These are phyloP conservation scores for Penicillium olsonii DNA, from an alignment of 2,329 filamentous ascomycete genomes.

Conservation along the genomic window DNA sequence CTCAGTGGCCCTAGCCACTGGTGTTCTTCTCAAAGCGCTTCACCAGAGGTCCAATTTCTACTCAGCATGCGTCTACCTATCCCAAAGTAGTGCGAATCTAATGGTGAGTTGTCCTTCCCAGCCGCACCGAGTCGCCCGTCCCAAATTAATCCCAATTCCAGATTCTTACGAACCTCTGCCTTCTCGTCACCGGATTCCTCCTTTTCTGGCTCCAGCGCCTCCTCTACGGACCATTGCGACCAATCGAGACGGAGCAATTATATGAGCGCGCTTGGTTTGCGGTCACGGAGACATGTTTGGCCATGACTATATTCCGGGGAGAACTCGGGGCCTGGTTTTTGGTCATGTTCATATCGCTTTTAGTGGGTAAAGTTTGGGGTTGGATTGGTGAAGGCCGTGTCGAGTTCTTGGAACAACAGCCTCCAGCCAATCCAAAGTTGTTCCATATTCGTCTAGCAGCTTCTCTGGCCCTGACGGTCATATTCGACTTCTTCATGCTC, in stretches of 20 bases:
- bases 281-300: constrained; percentile 91
- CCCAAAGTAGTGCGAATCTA: constrained; percentile 92
- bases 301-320: constrained; percentile 97
- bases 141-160: constrained; percentile 37
- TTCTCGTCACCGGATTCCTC: constrained; percentile 76
- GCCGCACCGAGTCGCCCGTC: background rate
- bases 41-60: constrained; percentile 98
- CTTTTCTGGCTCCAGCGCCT: constrained; percentile 86
- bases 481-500: constrained; percentile 79
- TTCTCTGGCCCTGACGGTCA: constrained; percentile 75
- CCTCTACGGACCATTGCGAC: constrained; percentile 85
- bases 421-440: constrained; percentile 79
- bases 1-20: constrained; percentile 79
- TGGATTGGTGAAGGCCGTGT: constrained; percentile 97
- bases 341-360: constrained; percentile 89
- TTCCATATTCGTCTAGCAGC: constrained; percentile 82
- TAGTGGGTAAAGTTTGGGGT: constrained; percentile 95
- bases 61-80: constrained; percentile 93
- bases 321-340: constrained; percentile 94
- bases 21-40: constrained; percentile 85
- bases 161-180: constrained; percentile 88
- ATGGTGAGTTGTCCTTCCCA: constrained; percentile 61
- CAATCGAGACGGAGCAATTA: constrained; percentile 93
- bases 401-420: constrained; percentile 92
- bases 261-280: constrained; percentile 99